Conservation (phyloP, 208 protist species). For the Trypanosoma cruzi region DNA sequence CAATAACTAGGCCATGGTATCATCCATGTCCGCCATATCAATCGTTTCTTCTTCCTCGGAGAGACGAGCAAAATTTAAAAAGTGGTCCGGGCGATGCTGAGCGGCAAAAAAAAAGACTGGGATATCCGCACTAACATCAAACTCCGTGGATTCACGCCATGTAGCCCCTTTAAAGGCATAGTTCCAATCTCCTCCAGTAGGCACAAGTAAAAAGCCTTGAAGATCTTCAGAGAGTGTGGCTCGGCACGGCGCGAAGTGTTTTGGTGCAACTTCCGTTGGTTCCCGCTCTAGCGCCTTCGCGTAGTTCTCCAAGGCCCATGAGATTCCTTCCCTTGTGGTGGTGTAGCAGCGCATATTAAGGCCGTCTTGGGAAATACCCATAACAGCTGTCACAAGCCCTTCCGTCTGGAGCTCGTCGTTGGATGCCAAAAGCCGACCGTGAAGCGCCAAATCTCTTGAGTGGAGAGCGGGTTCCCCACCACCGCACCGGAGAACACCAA, state of each 20-base stretch:
- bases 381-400: slow-evolving; percentile 41
- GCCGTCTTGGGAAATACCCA: slow-evolving; percentile 69
- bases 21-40: slow-evolving; percentile 72
- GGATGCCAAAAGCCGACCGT: slow-evolving; percentile 63
- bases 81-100: slow-evolving; percentile 83
- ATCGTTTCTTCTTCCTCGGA: slow-evolving; percentile 37
- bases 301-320: slow-evolving; percentile 65
- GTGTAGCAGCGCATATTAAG: slow-evolving; percentile 77
- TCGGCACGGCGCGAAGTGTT: slow-evolving; percentile 56
- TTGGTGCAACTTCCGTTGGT: slow-evolving; percentile 49
- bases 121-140: slow-evolving; percentile 71
- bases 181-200: slow-evolving; percentile 78
- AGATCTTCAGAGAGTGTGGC: slow-evolving; percentile 64
- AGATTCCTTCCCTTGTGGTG: slow-evolving; percentile 78
- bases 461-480: slow-evolving; percentile 66
- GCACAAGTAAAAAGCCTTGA: slow-evolving; percentile 83
- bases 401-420: slow-evolving; percentile 70
- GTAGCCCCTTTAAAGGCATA: slow-evolving; percentile 83
- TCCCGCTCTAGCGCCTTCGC: slow-evolving; percentile 54
- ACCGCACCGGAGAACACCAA: slow-evolving; percentile 78
- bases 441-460: slow-evolving; percentile 81
- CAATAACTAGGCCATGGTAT: slow-evolving; percentile 24
- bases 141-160: slow-evolving; percentile 78
- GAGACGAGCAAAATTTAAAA: slow-evolving; percentile 84
- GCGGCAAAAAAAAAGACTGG: slow-evolving; percentile 74